Evolutionary conservation across 2,329 filamentous ascomycete species (phyloP), one percentile per base, ranked within the genome.

Genomic region (Monosporascus sp.): DNA sequence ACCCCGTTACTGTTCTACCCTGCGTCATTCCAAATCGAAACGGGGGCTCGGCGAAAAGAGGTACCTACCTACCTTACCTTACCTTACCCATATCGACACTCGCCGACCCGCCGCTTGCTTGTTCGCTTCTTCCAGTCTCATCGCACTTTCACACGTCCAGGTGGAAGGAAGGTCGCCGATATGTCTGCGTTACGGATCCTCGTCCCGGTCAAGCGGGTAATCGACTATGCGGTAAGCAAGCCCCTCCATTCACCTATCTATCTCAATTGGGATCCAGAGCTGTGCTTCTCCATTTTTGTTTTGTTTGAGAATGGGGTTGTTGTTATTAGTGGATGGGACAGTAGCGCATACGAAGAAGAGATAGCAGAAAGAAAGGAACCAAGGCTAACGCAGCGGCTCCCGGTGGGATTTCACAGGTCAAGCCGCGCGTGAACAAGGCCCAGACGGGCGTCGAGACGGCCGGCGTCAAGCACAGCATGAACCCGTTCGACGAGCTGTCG

Each of bases 401-500:
- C 15, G 38, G 18, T 8, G 17, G 17, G 17, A 2, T 41, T n/a
- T 38, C 25, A n/a, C 62, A 86, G 83, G 81, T 86, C 76, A 86
- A 85, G 67, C 83, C 83, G 53, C 82, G 83, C 62, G 82, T 86
- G 70, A 86, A 86, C 77, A 86, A 85, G 71, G 74, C 83, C 64
- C 80, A 83, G 74, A 97, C 93, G 56, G 93, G 85, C 68, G 88
- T 99, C 74, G 93, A 97, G 75, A 96, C 89, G 51, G 81, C 86
- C 59, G 89, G 89, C 62, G 91, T 97, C 67, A 97, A 97, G 76
- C 93, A 97, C 81, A 92, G 87, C 70, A 93, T 99, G 84, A 99
- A 97, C 80, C 94, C 94, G 20, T 99, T 99, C 75, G 94, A 99
- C 79, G 94, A 99, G 73, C 89, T 99, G 67, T 95, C 91, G 44